Evolutionary conservation across 352 stramenopile genomes (phyloP).

Genomic region (Blastocystis sp.): DNA sequence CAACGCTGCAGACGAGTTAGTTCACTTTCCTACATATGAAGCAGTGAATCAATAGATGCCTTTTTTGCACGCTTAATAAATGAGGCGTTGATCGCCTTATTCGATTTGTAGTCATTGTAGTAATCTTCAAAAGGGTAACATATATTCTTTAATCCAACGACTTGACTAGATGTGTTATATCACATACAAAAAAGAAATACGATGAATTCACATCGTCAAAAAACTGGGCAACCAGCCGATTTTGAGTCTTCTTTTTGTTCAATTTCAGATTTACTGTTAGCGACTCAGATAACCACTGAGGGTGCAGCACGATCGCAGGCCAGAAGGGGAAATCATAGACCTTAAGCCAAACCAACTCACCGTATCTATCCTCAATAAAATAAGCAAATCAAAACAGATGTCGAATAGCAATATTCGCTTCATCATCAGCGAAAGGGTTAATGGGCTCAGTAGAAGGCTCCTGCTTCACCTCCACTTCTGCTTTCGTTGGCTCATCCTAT

Average conservation of each 20-base stretch:
- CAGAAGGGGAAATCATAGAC: constrained; percentile 38
- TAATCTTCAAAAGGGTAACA: constrained; percentile 46
- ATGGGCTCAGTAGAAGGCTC: not conserved
- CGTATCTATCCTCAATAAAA: not conserved
- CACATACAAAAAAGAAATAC: not conserved
- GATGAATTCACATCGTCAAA: constrained; percentile 42
- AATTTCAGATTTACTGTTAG: not conserved
- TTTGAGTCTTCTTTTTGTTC: constrained; percentile 54
- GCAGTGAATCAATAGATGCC: not conserved
- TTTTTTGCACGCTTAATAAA: constrained; percentile 7
- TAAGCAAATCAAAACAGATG: not conserved
- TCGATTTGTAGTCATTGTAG: constrained; percentile 31
- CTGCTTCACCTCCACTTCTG: not conserved
- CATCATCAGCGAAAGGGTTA: not conserved
- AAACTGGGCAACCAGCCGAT: constrained; percentile 42
- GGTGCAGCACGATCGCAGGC: constrained; percentile 42
- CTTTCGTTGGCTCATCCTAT: not conserved
- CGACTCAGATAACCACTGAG: not conserved
- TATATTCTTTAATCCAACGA: constrained; percentile 56
- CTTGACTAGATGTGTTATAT: not conserved
- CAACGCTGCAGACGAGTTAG: constrained; percentile 16
- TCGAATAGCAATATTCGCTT: not conserved
- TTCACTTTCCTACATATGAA: not conserved
- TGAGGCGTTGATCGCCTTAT: not conserved
- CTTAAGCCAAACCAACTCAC: constrained; percentile 44